phyloP scores from a whole-genome alignment of 768 basidiomycete genomes.

The Butyriboletus loyo region DNA sequence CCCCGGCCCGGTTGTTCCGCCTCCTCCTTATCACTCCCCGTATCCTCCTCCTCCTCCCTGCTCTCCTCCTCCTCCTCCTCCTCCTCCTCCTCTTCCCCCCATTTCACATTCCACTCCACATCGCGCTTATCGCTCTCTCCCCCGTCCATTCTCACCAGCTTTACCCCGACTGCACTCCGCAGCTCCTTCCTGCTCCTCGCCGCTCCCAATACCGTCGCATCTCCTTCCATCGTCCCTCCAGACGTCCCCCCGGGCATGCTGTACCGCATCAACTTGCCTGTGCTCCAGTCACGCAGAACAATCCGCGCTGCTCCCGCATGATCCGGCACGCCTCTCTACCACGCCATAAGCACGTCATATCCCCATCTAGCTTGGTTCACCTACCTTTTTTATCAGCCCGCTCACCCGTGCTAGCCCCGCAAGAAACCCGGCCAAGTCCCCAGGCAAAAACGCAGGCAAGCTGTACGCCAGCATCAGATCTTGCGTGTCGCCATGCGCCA shows the following conservation, averaged over 20 bases:
- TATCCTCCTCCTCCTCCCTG: slow-evolving; percentile 36
- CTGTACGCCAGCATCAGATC: slow-evolving; percentile 90
- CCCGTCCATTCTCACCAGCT: slow-evolving; percentile 53
- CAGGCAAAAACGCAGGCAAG: slow-evolving; percentile 71
- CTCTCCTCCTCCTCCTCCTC: slow-evolving; percentile 41
- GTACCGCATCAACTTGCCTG: slow-evolving; percentile 71
- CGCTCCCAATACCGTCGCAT: slow-evolving; percentile 48
- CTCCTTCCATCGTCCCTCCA: slow-evolving; percentile 28
- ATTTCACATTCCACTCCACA: slow-evolving; percentile 38
- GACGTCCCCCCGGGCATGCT: slow-evolving; percentile 46
- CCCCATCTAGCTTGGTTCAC: slow-evolving; percentile 6
- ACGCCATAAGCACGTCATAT: slow-evolving; percentile 10
- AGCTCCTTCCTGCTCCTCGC: slow-evolving; percentile 63
- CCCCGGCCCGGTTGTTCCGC: too few relatives aligned
- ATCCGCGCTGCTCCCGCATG: slow-evolving; percentile 71
- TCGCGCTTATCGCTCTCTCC: slow-evolving; percentile 41
- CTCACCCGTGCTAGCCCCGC: slow-evolving; percentile 71
- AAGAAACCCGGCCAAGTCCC: slow-evolving; percentile 71
- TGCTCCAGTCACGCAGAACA: slow-evolving; percentile 83
- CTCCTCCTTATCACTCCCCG: slow-evolving; percentile 29
- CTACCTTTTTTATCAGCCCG: slow-evolving; percentile 75
- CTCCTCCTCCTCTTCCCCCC: slow-evolving; percentile 38
- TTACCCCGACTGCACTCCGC: slow-evolving; percentile 47
- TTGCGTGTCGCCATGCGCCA: slow-evolving; percentile 64
- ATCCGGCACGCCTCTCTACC: slow-evolving; percentile 70